These are phyloP conservation scores for Verruconis gallopava DNA, from an alignment of 2,329 filamentous ascomycete genomes.

Conservation along the genomic window DNA sequence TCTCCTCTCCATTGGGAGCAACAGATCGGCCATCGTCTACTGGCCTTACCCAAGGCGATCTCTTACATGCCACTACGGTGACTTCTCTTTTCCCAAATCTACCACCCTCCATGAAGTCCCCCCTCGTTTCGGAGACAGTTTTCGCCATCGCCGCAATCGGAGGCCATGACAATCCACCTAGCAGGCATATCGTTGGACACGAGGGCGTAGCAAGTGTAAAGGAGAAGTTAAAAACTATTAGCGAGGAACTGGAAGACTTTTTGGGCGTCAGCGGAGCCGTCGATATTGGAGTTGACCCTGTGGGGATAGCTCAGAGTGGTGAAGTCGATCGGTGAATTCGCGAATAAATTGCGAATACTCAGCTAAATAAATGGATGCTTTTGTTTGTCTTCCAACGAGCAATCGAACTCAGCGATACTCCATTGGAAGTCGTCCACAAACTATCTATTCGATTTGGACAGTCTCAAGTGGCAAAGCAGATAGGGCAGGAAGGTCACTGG, in stretches of 20 bases:
- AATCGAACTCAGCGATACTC: no score
- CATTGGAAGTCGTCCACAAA: no score
- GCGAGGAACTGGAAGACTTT: constrained; percentile 92
- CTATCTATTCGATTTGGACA: no score
- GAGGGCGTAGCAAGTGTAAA: constrained; percentile 82
- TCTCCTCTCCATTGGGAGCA: no score
- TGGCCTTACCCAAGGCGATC: neutral
- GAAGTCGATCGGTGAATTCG: no score
- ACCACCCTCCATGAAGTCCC: constrained; percentile 53
- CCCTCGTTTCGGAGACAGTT: constrained; percentile 75
- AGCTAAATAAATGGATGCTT: no score
- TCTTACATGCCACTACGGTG: constrained; percentile 25
- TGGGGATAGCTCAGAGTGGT: neutral
- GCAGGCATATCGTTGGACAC: constrained; percentile 82
- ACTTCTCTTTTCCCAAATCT: constrained; percentile 64
- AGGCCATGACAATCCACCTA: constrained; percentile 89
- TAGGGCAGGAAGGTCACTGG: no score
- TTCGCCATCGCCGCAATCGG: constrained; percentile 85
- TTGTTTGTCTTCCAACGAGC: no score
- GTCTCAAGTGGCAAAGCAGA: no score
- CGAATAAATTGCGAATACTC: no score
- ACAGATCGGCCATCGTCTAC: neutral
- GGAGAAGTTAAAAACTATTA: constrained; percentile 92
- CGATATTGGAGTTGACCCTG: constrained; percentile 32
- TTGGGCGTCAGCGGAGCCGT: constrained; percentile 78